phyloP scores from a whole-genome alignment of 306 rosid species.

The Vigna reflexopilosa region DNA sequence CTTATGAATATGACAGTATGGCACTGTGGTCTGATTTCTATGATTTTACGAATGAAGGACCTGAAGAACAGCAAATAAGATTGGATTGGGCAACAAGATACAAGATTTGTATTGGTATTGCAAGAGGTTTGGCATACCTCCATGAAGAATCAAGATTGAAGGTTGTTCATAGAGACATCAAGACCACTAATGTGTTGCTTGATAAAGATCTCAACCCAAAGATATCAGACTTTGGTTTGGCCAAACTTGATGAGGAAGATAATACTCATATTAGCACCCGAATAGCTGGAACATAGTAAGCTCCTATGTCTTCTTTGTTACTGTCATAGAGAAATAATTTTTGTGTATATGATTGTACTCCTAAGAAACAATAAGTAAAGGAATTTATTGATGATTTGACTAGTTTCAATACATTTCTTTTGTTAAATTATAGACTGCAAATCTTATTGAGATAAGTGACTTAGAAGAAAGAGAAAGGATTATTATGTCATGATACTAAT shows the following conservation, averaged over 20 bases:
- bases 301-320: background rate
- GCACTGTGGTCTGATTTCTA: too few species aligned
- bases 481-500: background rate
- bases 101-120: slow-evolving; percentile 68
- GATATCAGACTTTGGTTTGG: too few species aligned
- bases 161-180: slow-evolving; percentile 69
- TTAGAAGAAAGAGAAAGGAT: too few species aligned
- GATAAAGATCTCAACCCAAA: too few species aligned
- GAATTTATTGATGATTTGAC: background rate
- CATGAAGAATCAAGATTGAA: slow-evolving; percentile 78
- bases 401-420: background rate
- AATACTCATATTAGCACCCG: slow-evolving; percentile 63
- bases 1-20: too few species aligned
- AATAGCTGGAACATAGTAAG: slow-evolving; percentile 70
- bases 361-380: too few species aligned
- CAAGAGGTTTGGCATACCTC: slow-evolving; percentile 68
- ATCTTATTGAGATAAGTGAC: too few species aligned
- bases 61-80: slow-evolving; percentile 26
- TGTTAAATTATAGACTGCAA: too few species aligned
- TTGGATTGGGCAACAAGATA: slow-evolving; percentile 69
- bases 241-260: too few species aligned
- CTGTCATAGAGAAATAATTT: too few species aligned
- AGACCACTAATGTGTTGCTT: too few species aligned
- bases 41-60: slow-evolving; percentile 40
- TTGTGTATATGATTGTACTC: too few species aligned